Conservation (phyloP, 2,329 filamentous ascomycete genomes). For the Pestalotiopsis sp. region DNA sequence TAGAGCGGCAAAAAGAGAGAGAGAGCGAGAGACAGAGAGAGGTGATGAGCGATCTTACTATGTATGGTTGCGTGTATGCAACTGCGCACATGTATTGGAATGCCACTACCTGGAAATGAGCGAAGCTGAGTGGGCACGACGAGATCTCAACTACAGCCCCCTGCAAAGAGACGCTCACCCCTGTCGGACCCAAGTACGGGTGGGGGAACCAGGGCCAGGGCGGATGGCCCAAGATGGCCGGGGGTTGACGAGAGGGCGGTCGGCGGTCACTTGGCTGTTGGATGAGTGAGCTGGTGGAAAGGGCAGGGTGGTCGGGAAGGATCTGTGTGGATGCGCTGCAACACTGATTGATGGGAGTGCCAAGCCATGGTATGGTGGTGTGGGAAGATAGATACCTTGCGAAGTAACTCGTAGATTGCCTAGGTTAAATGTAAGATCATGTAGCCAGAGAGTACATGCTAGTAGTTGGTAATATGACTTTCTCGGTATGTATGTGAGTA, state of each 20-base stretch:
- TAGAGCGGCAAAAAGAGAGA: slow-evolving; percentile 7
- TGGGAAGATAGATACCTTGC: not conserved
- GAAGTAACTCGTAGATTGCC: too few relatives aligned
- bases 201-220: slow-evolving; percentile 16
- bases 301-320: slow-evolving; percentile 5
- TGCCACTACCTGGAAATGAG: slow-evolving; percentile 15
- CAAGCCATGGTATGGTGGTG: not conserved
- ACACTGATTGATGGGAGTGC: not conserved
- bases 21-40: not conserved
- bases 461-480: too few relatives aligned
- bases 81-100: slow-evolving; percentile 16
- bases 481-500: not conserved
- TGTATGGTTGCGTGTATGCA: slow-evolving; percentile 15
- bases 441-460: too few relatives aligned
- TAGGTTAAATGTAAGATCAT: too few relatives aligned
- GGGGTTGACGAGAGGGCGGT: slow-evolving; percentile 4
- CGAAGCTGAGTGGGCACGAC: slow-evolving; percentile 12
- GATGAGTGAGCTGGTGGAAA: slow-evolving; percentile 1
- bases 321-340: not conserved
- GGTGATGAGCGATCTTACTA: slow-evolving; percentile 13
- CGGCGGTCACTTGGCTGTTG: not conserved
- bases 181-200: slow-evolving; percentile 14
- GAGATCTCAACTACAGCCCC: slow-evolving; percentile 10
- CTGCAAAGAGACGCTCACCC: slow-evolving; percentile 4
- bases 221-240: slow-evolving; percentile 7